Base-by-base conservation (phyloP, 768 basidiomycete species). In the Mycena belliarum region DNA sequence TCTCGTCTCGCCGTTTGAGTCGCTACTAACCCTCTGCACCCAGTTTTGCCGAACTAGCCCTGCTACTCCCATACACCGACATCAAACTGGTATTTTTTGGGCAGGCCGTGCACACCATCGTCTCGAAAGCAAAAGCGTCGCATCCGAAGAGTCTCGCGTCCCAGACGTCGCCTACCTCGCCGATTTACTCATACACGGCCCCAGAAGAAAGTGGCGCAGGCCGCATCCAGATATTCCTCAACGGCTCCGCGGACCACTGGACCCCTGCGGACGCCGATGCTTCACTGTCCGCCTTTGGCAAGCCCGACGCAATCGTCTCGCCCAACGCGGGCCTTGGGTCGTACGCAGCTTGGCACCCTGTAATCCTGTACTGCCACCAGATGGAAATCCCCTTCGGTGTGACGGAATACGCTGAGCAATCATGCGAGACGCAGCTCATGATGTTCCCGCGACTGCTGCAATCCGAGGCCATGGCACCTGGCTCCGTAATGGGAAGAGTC, bases 31-130 rank as follows among this genome's bases (percentile, higher is more conserved):
- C 11, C 18, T 21, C 16, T 1, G 20, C 23, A 26, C 55, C 24
- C 55, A 77, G 79, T 20, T 51, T 51, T 23, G 38, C 49, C 26
- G 49, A 40, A 29, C 40, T 51, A 15, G 40, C 49, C 26, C 49
- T 42, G 12, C 23, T 40, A 20, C 49, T 41, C 2, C 49, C 38
- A 4, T 40, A 28, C 20, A 38, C 26, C 18, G 76, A 79, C 61
- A 75, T 79, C 64, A 73, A 70, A 45, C 64, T 79, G n/a, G 69
- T 72, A 35, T 61, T 79, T 52, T 75, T 76, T 47, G 76, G 78
- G 28, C 52, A 55, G 24, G 66, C 69, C 43, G 72, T 75, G 23
- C 50, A 70, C 33, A 55, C 64, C 4, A 68, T 79, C 26, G 67
- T 75, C 23, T 63, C 71, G 14, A 65, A 66, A 41, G 70, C 71